Conservation (phyloP, 345 rosid genomes). For the Viola odorata region DNA sequence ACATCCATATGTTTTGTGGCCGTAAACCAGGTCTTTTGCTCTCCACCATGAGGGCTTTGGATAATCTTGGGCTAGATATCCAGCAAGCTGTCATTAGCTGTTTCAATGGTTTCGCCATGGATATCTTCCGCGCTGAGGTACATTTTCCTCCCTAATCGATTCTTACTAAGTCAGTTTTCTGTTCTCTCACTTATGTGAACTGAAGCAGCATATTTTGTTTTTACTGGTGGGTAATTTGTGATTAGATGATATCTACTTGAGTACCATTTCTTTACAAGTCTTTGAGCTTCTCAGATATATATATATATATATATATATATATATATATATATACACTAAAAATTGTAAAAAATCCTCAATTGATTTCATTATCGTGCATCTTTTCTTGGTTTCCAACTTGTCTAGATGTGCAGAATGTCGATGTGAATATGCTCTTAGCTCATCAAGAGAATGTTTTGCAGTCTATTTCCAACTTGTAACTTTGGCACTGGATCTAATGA, state of each 20-base stretch:
- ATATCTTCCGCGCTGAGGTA: slow-evolving; percentile 97
- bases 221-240: too few species aligned
- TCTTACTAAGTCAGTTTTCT: not conserved
- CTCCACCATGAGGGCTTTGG: slow-evolving; percentile 89
- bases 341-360: too few species aligned
- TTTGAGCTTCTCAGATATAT: not conserved
- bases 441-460: not conserved
- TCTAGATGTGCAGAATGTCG: not conserved
- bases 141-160: not conserved
- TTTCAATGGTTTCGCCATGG: slow-evolving; percentile 93
- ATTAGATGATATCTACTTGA: too few species aligned
- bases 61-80: slow-evolving; percentile 91
- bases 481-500: not conserved
- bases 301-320: not conserved
- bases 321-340: not conserved
- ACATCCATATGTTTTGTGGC: slow-evolving; percentile 96
- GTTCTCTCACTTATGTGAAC: not conserved
- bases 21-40: slow-evolving; percentile 90
- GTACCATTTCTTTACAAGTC: too few species aligned
- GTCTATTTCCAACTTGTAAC: not conserved
- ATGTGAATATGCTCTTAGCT: not conserved
- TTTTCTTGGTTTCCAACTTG: not conserved
- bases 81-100: slow-evolving; percentile 99
- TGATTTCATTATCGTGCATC: not conserved
- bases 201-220: too few species aligned